Conservation (phyloP, 1,284 basidiomycete genomes). For the Blastosporella zonata region DNA sequence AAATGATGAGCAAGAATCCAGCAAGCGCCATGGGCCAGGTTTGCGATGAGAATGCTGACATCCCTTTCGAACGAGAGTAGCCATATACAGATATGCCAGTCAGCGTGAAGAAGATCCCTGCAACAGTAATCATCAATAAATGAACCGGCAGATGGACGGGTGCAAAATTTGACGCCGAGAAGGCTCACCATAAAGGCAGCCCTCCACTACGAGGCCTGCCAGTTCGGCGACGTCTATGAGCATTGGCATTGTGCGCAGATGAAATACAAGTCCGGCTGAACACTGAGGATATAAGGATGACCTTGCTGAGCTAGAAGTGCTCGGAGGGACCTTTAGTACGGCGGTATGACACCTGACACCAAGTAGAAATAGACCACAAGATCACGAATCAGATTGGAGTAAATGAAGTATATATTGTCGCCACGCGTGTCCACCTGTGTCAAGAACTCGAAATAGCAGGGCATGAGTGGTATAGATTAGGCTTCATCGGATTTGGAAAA, state of each 20-base stretch:
- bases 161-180: not conserved
- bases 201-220: constrained; percentile 1
- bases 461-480: too few relatives aligned
- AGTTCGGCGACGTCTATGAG: constrained; percentile 8
- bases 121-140: not conserved
- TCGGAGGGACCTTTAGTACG: too few relatives aligned
- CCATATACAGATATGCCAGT: constrained; percentile 2
- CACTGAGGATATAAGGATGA: too few relatives aligned
- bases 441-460: too few relatives aligned
- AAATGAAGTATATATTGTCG: too few relatives aligned
- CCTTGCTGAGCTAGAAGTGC: too few relatives aligned
- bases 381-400: too few relatives aligned
- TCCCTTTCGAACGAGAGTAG: not conserved
- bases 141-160: not conserved
- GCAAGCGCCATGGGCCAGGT: constrained; percentile 1
- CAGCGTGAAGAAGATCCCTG: constrained; percentile 6
- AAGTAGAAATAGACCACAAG: too few relatives aligned
- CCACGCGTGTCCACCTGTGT: too few relatives aligned
- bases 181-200: not conserved
- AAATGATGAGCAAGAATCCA: not conserved
- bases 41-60: not conserved
- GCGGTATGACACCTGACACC: too few relatives aligned
- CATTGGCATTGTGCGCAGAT: constrained; percentile 1
- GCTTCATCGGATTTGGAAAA: too few relatives aligned
- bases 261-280: not conserved